These are phyloP conservation scores for Evansstolkia leycettana DNA, from an alignment of 495 filamentous ascomycete genomes.

Conservation along the genomic window DNA sequence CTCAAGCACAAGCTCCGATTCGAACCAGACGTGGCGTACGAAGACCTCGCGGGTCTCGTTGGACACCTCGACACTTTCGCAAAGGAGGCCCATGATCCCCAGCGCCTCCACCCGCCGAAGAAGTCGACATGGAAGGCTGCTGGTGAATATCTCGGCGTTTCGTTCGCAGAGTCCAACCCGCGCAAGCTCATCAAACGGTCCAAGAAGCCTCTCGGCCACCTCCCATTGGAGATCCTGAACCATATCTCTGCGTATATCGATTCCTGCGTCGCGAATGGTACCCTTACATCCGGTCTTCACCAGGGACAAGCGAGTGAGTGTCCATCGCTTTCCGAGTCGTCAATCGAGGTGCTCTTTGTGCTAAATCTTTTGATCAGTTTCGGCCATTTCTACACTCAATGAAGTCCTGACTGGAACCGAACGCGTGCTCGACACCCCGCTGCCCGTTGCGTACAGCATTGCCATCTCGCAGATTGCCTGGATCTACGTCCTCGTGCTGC, in stretches of 20 bases:
- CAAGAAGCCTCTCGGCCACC: conserved; percentile 53
- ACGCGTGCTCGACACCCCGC: conserved; percentile 71
- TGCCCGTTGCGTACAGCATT: conserved; percentile 77
- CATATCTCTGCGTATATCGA: conserved; percentile 58
- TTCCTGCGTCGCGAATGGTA: conserved; percentile 39
- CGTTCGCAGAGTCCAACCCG: conserved; percentile 61
- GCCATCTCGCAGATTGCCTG: conserved; percentile 79
- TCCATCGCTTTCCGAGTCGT: not conserved
- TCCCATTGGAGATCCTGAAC: conserved; percentile 66
- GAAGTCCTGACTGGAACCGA: conserved; percentile 66
- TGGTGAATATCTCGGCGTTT: conserved; percentile 60
- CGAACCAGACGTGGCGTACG: conserved; percentile 71
- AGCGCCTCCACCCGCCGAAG: conserved; percentile 25
- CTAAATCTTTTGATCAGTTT: conserved; percentile 18
- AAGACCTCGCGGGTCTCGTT: conserved; percentile 39
- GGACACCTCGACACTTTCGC: conserved; percentile 45
- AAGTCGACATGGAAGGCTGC: conserved; percentile 45
- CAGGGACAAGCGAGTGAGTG: conserved; percentile 32
- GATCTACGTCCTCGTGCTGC: conserved; percentile 72
- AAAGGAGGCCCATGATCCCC: conserved; percentile 45
- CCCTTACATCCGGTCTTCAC: conserved; percentile 35
- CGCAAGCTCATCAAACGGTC: conserved; percentile 58
- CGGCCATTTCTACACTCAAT: conserved; percentile 45
- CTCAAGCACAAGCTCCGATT: conserved; percentile 84
- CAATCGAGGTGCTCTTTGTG: not conserved